Conservation (phyloP, 1,284 basidiomycete genomes). For the Cutaneotrichosporon cyanovorans region DNA sequence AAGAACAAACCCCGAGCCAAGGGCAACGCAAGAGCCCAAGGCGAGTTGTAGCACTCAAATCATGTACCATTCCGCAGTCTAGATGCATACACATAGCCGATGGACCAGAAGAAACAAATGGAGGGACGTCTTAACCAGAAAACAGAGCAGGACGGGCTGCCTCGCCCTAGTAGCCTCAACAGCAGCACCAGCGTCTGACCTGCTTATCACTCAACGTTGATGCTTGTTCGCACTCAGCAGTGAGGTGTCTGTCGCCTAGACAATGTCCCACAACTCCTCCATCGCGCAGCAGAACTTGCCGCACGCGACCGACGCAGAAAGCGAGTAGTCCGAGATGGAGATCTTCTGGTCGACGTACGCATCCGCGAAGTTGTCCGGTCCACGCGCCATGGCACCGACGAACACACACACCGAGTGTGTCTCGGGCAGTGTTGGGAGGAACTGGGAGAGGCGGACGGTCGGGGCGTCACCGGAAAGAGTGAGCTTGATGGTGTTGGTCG, state of each 20-base stretch:
- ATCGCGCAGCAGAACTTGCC: constrained; percentile 71
- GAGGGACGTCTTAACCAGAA: too few relatives aligned
- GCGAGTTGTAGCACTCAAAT: constrained; percentile 4
- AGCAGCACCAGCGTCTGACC: too few relatives aligned
- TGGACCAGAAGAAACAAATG: constrained; percentile 3
- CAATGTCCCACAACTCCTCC: constrained; percentile 57
- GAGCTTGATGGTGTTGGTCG: constrained; percentile 90
- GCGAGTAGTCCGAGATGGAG: constrained; percentile 85
- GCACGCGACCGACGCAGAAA: constrained; percentile 93
- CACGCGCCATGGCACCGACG: constrained; percentile 94
- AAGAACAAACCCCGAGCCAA: not conserved
- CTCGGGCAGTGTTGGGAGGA: constrained; percentile 71
- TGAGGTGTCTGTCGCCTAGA: constrained; percentile 40
- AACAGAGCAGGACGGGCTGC: not conserved
- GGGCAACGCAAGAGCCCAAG: not conserved
- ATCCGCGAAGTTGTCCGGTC: constrained; percentile 95
- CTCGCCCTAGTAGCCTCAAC: too few relatives aligned
- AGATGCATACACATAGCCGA: constrained; percentile 20
- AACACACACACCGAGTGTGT: constrained; percentile 90
- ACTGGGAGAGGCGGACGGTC: constrained; percentile 71
- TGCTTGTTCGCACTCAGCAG: not conserved
- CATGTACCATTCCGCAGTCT: not conserved
- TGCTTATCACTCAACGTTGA: too few relatives aligned
- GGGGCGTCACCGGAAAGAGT: constrained; percentile 88
- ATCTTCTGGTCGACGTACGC: constrained; percentile 93